Conservation (phyloP, 805 yeast genomes). For the Saccharomycopsis sp. region DNA sequence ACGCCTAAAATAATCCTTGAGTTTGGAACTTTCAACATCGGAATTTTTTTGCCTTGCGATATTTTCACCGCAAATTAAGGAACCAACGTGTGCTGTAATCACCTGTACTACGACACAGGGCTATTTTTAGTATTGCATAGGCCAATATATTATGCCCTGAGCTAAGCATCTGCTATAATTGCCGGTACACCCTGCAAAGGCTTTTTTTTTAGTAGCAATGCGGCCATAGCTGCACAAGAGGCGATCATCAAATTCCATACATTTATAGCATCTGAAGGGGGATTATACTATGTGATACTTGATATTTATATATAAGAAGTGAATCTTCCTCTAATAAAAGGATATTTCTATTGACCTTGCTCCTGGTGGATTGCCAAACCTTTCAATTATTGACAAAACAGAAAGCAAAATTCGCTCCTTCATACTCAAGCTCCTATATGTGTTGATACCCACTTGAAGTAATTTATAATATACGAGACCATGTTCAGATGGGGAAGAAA, state of each 20-base stretch:
- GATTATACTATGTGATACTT: background rate
- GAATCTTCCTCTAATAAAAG: background rate
- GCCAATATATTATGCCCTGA: background rate
- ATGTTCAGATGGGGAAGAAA: constrained; percentile 1
- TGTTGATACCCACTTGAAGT: background rate
- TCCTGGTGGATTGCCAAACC: background rate
- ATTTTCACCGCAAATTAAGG: background rate
- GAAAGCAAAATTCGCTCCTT: too few relatives aligned
- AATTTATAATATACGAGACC: background rate
- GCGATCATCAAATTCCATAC: background rate
- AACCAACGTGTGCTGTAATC: background rate
- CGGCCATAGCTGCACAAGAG: background rate
- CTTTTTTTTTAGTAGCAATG: constrained; percentile 1
- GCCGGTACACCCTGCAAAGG: background rate
- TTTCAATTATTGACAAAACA: background rate
- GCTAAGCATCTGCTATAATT: background rate
- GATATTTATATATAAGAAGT: background rate
- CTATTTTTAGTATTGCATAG: background rate
- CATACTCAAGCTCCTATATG: background rate
- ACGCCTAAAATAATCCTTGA: background rate
- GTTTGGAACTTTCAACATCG: background rate
- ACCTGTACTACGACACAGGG: background rate
- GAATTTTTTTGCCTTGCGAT: background rate
- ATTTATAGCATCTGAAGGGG: background rate
- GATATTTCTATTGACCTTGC: background rate